Evolutionary conservation across 306 rosid genomes (phyloP), one percentile per base, ranked within the genome.

Genomic region (Hylodesmum podocarpum): DNA sequence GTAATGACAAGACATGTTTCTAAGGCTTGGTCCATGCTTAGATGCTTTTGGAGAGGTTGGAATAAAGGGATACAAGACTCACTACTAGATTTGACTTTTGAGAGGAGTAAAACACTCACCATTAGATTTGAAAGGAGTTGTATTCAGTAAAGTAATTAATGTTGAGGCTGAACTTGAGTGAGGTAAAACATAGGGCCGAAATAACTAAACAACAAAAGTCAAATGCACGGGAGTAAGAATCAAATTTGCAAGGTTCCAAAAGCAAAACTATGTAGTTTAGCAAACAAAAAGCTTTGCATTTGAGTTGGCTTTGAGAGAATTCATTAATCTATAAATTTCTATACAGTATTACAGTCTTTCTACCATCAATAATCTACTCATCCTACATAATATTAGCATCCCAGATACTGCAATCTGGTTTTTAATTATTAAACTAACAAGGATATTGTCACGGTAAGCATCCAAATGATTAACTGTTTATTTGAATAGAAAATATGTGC

Each of bases 101-200:
- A n/a, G n/a, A n/a, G n/a, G n/a, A n/a, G n/a, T n/a, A n/a, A 29
- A 34, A 76, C 49, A 76, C 15, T 64, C 53, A n/a, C 25, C 24
- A 34, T 15, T 46, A 22, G 13, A 55, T 57, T 73, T 53, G 7
- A 21, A 9, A 73, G 77, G 67, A 39, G 22, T 2, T 11, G 18
- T 28, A 29, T 29, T 28, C 28, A 40, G 31, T 41, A 73, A 28
- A 43, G 19, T 28, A 73, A 40, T 29, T 40, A 16, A 57, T 11
- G 58, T 40, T 27, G 46, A 58, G 10, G 43, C 43, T 50, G 49
- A 24, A 43, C 43, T 16, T 12, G 5, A 72, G 51, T 24, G 31
- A 16, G 59, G 50, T 72, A 53, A 54, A n/a, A 64, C 50, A 73
- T 13, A 25, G 36, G 62, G 44, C 46, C 31, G 40, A 64, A 41